A percentile compares a stretch with the other conserved stretches of the same genome.
These are phyloP conservation scores for Termitomyces sp. DNA, from an alignment of 768 basidiomycete species.

Conservation along the genomic window DNA sequence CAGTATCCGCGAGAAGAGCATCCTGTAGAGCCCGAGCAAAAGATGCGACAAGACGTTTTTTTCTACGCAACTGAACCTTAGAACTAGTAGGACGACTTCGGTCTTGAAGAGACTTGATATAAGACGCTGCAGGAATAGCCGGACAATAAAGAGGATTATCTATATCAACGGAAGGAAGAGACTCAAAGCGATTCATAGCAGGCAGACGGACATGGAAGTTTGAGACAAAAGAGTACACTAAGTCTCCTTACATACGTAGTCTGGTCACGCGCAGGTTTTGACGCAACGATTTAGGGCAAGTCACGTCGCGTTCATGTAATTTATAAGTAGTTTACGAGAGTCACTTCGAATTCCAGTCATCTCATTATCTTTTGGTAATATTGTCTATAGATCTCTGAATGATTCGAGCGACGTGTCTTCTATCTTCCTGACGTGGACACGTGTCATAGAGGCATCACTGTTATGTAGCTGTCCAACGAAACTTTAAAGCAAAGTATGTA, in stretches of 20 bases:
- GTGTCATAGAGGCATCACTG: too few species aligned
- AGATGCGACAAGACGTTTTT: constrained; percentile 24
- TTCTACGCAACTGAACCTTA: constrained; percentile 10
- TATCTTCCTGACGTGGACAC: too few species aligned
- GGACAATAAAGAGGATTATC: constrained; percentile 62
- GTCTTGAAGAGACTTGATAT: constrained; percentile 42
- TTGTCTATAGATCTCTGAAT: too few species aligned
- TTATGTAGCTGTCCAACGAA: too few species aligned
- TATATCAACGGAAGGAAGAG: constrained; percentile 43
- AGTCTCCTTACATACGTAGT: too few species aligned
- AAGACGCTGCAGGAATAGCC: constrained; percentile 40
- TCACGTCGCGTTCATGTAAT: not conserved
- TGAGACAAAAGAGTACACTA: not conserved
- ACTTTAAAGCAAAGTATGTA: too few species aligned
- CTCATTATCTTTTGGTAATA: too few species aligned
- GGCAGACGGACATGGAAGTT: constrained; percentile 2
- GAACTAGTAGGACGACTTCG: constrained; percentile 19
- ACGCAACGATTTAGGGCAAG: constrained; percentile 4
- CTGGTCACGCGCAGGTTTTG: not conserved
- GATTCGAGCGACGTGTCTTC: too few species aligned
- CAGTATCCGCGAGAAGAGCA: constrained; percentile 19
- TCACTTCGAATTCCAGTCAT: too few species aligned
- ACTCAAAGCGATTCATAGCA: constrained; percentile 6
- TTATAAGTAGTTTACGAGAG: too few species aligned
- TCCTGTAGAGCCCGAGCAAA: constrained; percentile 32